Conservation (phyloP, 2,329 filamentous ascomycete genomes). For the Didymella arachidicola region DNA sequence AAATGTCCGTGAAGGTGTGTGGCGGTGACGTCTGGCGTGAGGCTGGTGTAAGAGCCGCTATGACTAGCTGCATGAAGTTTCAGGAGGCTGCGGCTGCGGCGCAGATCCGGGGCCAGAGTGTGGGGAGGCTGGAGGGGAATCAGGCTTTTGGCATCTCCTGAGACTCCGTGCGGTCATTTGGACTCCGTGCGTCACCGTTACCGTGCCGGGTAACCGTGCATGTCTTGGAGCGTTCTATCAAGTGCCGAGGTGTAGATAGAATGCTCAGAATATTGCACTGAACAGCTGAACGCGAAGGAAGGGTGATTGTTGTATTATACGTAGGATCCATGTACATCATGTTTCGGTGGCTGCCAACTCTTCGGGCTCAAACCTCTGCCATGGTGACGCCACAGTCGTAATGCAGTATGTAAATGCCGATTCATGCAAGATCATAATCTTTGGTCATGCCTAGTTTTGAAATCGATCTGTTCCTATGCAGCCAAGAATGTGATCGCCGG, state of each 20-base stretch:
- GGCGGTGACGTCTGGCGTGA: not conserved
- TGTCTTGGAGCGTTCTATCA: not conserved
- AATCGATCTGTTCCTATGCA: not conserved
- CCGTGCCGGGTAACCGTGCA: constrained; percentile 7
- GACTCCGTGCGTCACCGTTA: constrained; percentile 10
- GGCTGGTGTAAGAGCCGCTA: not conserved
- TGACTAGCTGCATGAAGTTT: not conserved
- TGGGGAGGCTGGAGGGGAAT: constrained; percentile 14
- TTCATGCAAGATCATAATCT: not conserved
- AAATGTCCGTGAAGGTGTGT: not conserved
- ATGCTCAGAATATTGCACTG: not conserved
- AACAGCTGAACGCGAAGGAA: too few relatives aligned
- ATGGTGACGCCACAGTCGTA: not conserved
- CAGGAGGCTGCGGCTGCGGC: constrained; percentile 1
- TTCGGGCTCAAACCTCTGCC: not conserved
- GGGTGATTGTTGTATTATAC: constrained; percentile 8
- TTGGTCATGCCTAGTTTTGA: not conserved
- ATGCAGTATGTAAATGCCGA: constrained; percentile 1
- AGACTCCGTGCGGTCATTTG: constrained; percentile 19
- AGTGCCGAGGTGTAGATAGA: not conserved
- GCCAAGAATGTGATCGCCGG: constrained; percentile 5
- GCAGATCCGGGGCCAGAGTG: constrained; percentile 12
- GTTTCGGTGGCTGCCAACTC: not conserved
- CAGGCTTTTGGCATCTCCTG: constrained; percentile 11
- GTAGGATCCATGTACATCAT: not conserved